Evolutionary conservation across 768 basidiomycete genomes (phyloP).

Genomic region (Antrodiella citrinella): DNA sequence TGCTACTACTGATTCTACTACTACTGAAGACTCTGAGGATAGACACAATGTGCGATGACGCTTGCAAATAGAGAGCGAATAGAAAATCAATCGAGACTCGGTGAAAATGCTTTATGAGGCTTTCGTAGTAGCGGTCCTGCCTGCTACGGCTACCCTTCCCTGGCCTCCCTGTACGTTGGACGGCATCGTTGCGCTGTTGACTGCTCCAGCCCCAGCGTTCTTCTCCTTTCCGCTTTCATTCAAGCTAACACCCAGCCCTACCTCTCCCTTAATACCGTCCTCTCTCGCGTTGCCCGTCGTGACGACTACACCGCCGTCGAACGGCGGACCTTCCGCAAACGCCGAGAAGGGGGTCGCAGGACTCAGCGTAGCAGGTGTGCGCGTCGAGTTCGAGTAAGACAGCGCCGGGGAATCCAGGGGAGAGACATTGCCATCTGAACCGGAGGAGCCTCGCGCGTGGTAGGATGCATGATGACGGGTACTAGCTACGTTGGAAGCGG

Average conservation of each 20-base stretch:
- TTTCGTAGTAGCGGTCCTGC: background rate
- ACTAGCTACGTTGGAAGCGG: background rate
- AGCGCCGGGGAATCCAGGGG: slow-evolving; percentile 23
- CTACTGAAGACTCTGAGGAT: too few relatives aligned
- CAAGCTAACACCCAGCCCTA: background rate
- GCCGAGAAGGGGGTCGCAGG: slow-evolving; percentile 24
- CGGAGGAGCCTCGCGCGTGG: background rate
- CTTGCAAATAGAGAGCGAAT: too few relatives aligned
- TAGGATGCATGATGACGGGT: background rate
- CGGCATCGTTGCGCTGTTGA: background rate
- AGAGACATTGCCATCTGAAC: slow-evolving; percentile 12
- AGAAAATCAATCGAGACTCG: too few relatives aligned
- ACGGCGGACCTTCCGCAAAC: slow-evolving; percentile 14
- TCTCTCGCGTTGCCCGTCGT: background rate
- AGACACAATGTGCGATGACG: too few relatives aligned
- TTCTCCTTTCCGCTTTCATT: background rate
- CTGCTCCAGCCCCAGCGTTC: background rate
- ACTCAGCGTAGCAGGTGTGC: slow-evolving; percentile 23
- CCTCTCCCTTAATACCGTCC: background rate
- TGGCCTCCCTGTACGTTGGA: background rate
- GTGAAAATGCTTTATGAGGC: too few relatives aligned
- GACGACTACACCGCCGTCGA: slow-evolving; percentile 13
- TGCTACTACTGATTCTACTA: too few relatives aligned
- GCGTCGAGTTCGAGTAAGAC: slow-evolving; percentile 17
- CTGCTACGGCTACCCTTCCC: background rate